Evolutionary conservation across 1,139 yeast species (phyloP).

Genomic region (Insectozyma bohioensis): DNA sequence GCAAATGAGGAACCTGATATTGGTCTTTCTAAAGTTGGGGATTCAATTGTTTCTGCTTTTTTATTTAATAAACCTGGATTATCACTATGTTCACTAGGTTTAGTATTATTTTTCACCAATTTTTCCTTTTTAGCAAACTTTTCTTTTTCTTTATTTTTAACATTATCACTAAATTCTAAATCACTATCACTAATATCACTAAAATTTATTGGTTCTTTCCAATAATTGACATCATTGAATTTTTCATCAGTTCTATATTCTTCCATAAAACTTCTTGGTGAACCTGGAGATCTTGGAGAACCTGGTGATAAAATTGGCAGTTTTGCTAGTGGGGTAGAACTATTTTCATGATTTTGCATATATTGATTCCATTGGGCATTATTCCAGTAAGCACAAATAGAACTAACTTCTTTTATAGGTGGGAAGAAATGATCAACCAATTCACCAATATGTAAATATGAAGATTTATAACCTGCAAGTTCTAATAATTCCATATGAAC

Average conservation of each 20-base stretch:
- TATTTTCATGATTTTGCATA: slow-evolving; percentile 17
- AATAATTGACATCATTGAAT: slow-evolving; percentile 83
- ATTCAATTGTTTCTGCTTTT: slow-evolving; percentile 6
- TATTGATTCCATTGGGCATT: slow-evolving; percentile 38
- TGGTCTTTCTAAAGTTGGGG: slow-evolving; percentile 28
- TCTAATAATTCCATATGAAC: slow-evolving; percentile 96
- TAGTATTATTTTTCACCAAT: slow-evolving; percentile 8
- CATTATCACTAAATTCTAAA: slow-evolving; percentile 6
- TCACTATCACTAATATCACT: slow-evolving; percentile 51
- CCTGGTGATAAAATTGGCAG: slow-evolving; percentile 11
- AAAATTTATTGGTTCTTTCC: slow-evolving; percentile 83
- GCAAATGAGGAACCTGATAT: slow-evolving; percentile 38
- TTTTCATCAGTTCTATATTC: slow-evolving; percentile 51
- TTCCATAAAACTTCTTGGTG: slow-evolving; percentile 20
- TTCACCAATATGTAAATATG: slow-evolving; percentile 88
- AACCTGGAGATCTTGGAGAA: slow-evolving; percentile 24
- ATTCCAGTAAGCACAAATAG: slow-evolving; percentile 39
- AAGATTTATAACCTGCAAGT: slow-evolving; percentile 86
- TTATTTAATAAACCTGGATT: slow-evolving; percentile 13
- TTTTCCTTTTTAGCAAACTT: slow-evolving; percentile 18
- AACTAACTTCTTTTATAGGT: slow-evolving; percentile 55
- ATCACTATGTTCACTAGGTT: slow-evolving; percentile 29
- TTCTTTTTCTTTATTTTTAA: slow-evolving; percentile 5
- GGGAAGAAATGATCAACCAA: slow-evolving; percentile 98
- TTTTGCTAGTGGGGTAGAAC: slow-evolving; percentile 7